Base-by-base conservation (phyloP, 1,139 yeast species). In the Wickerhamiella pararugosa region DNA sequence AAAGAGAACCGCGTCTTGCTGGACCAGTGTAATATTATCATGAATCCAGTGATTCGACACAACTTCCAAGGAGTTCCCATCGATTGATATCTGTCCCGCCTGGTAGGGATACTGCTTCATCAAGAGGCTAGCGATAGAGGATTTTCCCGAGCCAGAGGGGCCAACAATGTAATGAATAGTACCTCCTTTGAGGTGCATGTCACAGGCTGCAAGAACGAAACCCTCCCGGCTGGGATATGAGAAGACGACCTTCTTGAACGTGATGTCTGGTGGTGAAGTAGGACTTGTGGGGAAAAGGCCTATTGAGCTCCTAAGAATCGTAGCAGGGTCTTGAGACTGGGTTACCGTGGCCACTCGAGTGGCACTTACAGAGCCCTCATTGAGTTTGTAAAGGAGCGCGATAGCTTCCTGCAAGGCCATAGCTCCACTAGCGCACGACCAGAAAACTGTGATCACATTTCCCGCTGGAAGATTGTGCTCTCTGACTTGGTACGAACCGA, bases 121-220 rank as follows among this genome's bases (percentile, higher is more conserved):
- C 2, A 90, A 53, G 4, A 90, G 58, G 37, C 71, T 71, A 0
- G 80, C 73, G 7, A 90, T 49, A 0, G 97, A 81, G 0, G 96
- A 84, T 57, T 90, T 90, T 0, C 98, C 98, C 0, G 90, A 76
- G 0, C 98, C 98, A 0, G 96, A 84, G 47, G 70, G 68, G 0
- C 98, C 98, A 39, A 90, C 71, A 1, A 90, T 59, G 52, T 73
- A 87, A 3, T 77, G 75, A 15, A 73, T 56, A 33, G 63, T 52
- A 1, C 72, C 69, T 0, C 71, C 58, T 5, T 64, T 59, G 29
- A 87, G 62, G 1, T 53, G 50, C 34, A 81, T 48, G 15, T 61
- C 54, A 1, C 79, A 62, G 38, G 69, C 50, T 1, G 67, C 57
- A 15, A 87, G 57, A 0, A 73, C 73, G 4, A 50, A 46, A 5